Evolutionary conservation across 2,329 filamentous ascomycete species (phyloP).

Genomic region (Xylaria sp.): DNA sequence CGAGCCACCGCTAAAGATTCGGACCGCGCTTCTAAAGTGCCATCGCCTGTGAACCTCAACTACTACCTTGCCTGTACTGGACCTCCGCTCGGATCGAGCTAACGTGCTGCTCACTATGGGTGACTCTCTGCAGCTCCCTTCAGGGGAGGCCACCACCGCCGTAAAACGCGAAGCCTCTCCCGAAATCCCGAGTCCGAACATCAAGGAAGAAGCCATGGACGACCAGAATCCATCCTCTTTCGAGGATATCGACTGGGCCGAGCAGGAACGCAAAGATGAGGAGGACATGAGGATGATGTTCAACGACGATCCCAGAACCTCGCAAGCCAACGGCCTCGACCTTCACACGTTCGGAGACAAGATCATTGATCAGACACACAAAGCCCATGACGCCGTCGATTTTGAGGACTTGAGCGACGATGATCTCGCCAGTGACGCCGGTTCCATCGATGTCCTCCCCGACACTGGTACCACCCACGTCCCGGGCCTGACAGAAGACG

Average conservation of each 20-base stretch:
- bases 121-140: conserved; percentile 7
- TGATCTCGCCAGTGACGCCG: conserved; percentile 78
- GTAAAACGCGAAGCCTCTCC: conserved; percentile 22
- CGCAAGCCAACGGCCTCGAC: conserved; percentile 52
- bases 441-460: conserved; percentile 37
- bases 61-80: neutral
- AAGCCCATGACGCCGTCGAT: conserved; percentile 91
- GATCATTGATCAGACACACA: conserved; percentile 70
- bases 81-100: neutral
- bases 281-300: conserved; percentile 50
- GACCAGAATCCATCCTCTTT: conserved; percentile 31
- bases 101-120: conserved; percentile 16
- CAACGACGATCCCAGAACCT: conserved; percentile 54
- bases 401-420: conserved; percentile 92
- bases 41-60: neutral
- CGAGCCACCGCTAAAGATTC: conserved; percentile 10
- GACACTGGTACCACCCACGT: conserved; percentile 49
- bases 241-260: conserved; percentile 38
- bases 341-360: conserved; percentile 42
- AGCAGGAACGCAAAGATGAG: conserved; percentile 40
- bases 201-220: conserved; percentile 38
- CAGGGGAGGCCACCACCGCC: conserved; percentile 23
- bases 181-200: conserved; percentile 26
- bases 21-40: neutral
- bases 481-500: conserved; percentile 64